A percentile compares a stretch with the other conserved stretches of the same genome.
Evolutionary conservation across 306 rosid species (phyloP).

Genomic region (Rosa lucieae): DNA sequence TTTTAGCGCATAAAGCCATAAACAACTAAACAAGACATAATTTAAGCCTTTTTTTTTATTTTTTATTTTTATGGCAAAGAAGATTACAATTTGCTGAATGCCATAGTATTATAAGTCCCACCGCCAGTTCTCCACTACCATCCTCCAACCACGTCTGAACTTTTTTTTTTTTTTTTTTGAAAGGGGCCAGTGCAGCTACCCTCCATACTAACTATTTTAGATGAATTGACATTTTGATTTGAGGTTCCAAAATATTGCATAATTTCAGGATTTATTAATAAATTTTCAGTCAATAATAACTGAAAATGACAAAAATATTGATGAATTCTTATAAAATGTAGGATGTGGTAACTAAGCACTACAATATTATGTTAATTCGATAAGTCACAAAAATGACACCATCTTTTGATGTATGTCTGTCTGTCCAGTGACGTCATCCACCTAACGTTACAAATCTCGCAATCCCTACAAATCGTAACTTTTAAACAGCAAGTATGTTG

Average conservation of each 20-base stretch:
- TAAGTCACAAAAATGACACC: background rate
- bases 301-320: background rate
- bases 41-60: background rate
- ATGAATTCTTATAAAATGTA: background rate
- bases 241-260: background rate
- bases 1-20: no score
- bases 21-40: background rate
- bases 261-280: background rate
- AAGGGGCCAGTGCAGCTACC: no score
- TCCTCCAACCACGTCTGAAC: background rate
- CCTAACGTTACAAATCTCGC: background rate
- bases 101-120: background rate
- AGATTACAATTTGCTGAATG: background rate
- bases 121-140: background rate
- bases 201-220: background rate
- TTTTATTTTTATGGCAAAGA: background rate
- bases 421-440: background rate
- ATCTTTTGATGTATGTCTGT: background rate
- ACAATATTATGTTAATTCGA: background rate
- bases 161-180: no score
- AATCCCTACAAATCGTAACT: background rate
- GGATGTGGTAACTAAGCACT: background rate
- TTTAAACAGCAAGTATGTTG: background rate
- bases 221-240: background rate
- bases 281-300: fast-evolving